These are phyloP conservation scores for Candida qinlingensis DNA, from an alignment of 805 yeast species.

Conservation along the genomic window DNA sequence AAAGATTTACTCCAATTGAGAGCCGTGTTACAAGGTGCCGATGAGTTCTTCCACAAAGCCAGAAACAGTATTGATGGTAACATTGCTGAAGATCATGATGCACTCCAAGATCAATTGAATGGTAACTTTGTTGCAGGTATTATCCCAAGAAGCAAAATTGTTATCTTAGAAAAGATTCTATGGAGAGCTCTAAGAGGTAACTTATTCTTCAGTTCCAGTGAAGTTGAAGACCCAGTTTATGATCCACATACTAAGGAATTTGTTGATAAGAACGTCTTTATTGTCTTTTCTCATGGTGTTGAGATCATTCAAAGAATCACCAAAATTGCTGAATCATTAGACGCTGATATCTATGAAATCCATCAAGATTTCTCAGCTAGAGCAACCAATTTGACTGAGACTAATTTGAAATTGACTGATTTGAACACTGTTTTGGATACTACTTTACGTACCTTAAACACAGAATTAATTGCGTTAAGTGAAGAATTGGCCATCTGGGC, in stretches of 20 bases:
- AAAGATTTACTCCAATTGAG: constrained; percentile 62
- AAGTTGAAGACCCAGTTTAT: constrained; percentile 64
- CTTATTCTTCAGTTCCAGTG: constrained; percentile 68
- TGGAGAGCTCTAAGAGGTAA: constrained; percentile 97
- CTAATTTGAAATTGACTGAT: constrained; percentile 53
- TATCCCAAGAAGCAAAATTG: constrained; percentile 64
- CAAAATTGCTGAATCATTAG: constrained; percentile 86
- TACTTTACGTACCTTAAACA: constrained; percentile 61
- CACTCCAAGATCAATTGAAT: constrained; percentile 22
- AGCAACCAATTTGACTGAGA: constrained; percentile 60
- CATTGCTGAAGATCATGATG: not conserved
- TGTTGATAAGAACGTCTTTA: constrained; percentile 74
- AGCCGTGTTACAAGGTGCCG: constrained; percentile 44
- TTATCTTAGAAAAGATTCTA: constrained; percentile 70
- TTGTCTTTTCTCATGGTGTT: constrained; percentile 89
- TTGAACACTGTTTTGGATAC: constrained; percentile 56
- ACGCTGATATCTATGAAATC: constrained; percentile 70
- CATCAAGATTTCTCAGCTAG: constrained; percentile 45
- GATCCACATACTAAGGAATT: constrained; percentile 54
- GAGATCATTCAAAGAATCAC: constrained; percentile 66
- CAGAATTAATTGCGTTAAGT: constrained; percentile 77
- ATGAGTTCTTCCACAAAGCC: constrained; percentile 37
- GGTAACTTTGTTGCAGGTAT: constrained; percentile 67
- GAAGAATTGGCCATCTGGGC: constrained; percentile 73
- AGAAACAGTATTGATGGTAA: constrained; percentile 11